A percentile compares a stretch with the other conserved stretches of the same genome.
Evolutionary conservation across 1,284 basidiomycete genomes (phyloP).

Genomic region (Trichosporon sp.): DNA sequence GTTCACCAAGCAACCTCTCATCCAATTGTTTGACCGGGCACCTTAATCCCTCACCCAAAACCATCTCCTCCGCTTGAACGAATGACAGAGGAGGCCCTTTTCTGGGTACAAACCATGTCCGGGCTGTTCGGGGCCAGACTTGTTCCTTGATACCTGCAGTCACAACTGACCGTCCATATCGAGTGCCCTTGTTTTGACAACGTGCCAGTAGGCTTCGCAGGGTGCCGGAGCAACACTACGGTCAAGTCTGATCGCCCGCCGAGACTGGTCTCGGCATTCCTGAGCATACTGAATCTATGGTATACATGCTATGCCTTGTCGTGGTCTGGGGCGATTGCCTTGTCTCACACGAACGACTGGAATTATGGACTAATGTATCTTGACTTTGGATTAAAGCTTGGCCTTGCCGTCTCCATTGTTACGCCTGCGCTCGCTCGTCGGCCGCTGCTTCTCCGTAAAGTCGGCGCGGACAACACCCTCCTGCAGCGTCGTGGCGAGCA

Average conservation of each 20-base stretch:
- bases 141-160: neutral
- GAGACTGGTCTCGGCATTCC: neutral
- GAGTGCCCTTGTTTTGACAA: neutral
- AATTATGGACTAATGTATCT: neutral
- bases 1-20: neutral
- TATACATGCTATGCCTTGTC: neutral
- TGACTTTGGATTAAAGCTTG: slow-evolving; percentile 32
- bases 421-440: slow-evolving; percentile 32
- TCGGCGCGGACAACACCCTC: slow-evolving; percentile 67
- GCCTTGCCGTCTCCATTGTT: slow-evolving; percentile 33
- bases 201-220: too few relatives aligned
- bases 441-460: slow-evolving; percentile 35
- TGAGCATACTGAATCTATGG: neutral
- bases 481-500: slow-evolving; percentile 77
- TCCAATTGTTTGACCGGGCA: slow-evolving; percentile 12
- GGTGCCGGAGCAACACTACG: too few relatives aligned
- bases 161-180: neutral
- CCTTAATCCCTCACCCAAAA: neutral
- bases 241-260: neutral
- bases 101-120: too few relatives aligned
- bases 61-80: too few relatives aligned
- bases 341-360: too few relatives aligned
- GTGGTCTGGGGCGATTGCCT: too few relatives aligned
- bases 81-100: too few relatives aligned
- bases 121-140: too few relatives aligned